These are phyloP conservation scores for Wickerhamiella siamensis DNA, from an alignment of 805 yeast genomes.

Conservation along the genomic window DNA sequence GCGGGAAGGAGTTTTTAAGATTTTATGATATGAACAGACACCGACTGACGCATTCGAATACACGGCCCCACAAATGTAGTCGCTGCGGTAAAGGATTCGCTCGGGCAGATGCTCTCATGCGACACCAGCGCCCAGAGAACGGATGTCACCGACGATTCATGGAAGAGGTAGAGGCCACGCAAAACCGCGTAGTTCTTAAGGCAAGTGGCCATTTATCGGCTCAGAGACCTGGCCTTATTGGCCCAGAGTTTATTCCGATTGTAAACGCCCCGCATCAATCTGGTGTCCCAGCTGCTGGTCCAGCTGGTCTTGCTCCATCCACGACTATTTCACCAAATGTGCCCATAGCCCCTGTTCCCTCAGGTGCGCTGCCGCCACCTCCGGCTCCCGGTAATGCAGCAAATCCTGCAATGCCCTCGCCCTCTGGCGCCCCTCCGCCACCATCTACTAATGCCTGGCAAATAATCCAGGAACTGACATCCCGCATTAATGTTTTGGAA, in stretches of 20 bases:
- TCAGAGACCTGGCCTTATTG: neutral
- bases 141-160: neutral
- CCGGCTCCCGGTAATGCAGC: neutral
- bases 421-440: neutral
- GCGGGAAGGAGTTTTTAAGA: neutral
- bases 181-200: neutral
- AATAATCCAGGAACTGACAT: neutral
- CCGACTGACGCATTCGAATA: neutral
- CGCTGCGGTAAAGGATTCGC: neutral
- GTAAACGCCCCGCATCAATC: neutral
- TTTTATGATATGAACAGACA: neutral
- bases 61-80: neutral
- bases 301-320: too few relatives aligned
- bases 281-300: neutral
- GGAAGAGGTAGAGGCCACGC: neutral
- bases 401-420: neutral
- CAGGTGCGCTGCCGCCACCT: neutral
- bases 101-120: neutral
- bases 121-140: neutral
- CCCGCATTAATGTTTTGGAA: neutral
- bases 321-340: too few relatives aligned
- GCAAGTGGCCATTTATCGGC: neutral
- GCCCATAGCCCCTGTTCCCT: neutral
- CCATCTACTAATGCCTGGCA: neutral
- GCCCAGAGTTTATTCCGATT: neutral